phyloP scores from a whole-genome alignment of 2,329 filamentous ascomycete genomes.

The Penicillium sp. region DNA sequence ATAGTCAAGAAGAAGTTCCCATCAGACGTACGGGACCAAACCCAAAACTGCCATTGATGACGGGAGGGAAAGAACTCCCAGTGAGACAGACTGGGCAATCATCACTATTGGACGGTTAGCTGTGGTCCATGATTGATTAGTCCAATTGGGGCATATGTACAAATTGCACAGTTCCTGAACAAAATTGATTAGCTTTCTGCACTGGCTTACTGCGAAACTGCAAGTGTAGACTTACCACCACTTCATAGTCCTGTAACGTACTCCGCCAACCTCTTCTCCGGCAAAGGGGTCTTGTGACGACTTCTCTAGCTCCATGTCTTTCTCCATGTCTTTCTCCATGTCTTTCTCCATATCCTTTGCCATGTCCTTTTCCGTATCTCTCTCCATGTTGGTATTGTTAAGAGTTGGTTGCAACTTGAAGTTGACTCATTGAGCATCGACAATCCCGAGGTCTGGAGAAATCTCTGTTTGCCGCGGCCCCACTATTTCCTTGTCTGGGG shows the following conservation, averaged over 20 bases:
- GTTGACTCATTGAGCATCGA: background rate
- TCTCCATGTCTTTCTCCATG: background rate
- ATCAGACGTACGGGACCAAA: slow-evolving; percentile 44
- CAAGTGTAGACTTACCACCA: slow-evolving; percentile 34
- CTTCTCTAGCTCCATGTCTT: background rate
- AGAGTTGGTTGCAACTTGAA: background rate
- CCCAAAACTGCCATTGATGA: slow-evolving; percentile 51
- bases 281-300: slow-evolving; percentile 30
- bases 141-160: slow-evolving; percentile 21
- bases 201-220: background rate
- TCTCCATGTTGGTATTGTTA: background rate
- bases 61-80: slow-evolving; percentile 55
- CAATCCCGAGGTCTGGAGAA: background rate
- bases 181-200: slow-evolving; percentile 1
- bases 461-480: slow-evolving; percentile 1
- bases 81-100: slow-evolving; percentile 57
- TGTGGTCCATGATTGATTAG: background rate
- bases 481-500: background rate
- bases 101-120: slow-evolving; percentile 38
- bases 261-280: slow-evolving; percentile 34
- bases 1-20: no score
- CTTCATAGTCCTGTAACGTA: slow-evolving; percentile 49
- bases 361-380: background rate
- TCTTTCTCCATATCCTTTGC: background rate
- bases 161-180: slow-evolving; percentile 38